Percentiles rank a stretch among this genome's conserved stretches.
phyloP scores from a whole-genome alignment of 352 stramenopile species.

The Pythium aquatile region DNA sequence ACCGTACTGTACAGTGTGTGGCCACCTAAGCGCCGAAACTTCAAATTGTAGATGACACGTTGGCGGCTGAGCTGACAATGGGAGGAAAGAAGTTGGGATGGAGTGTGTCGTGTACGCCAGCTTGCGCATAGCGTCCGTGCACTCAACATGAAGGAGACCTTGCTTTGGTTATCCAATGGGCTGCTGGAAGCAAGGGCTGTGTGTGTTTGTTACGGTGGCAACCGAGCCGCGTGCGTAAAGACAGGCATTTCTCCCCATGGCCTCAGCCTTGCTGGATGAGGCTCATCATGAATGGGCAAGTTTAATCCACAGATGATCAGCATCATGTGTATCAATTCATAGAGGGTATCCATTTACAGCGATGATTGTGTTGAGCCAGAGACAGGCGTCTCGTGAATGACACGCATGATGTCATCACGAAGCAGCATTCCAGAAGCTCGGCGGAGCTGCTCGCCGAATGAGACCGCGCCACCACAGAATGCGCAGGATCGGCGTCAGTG shows the following conservation, averaged over 20 bases:
- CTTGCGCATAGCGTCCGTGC: neutral
- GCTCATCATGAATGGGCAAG: neutral
- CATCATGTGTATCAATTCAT: neutral
- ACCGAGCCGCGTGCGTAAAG: neutral
- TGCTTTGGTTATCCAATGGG: slow-evolving; percentile 1
- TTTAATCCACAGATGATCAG: neutral
- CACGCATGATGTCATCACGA: slow-evolving; percentile 30
- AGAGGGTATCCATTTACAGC: neutral
- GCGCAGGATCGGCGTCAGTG: neutral
- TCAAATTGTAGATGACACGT: slow-evolving; percentile 4
- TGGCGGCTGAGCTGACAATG: slow-evolving; percentile 1
- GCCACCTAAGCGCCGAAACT: neutral
- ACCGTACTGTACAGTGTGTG: neutral
- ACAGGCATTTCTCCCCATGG: neutral
- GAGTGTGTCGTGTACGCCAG: neutral
- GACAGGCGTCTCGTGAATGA: slow-evolving; percentile 20
- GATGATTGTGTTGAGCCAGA: neutral
- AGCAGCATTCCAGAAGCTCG: slow-evolving; percentile 23
- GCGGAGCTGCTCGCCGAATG: slow-evolving; percentile 15
- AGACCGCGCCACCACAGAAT: slow-evolving; percentile 7
- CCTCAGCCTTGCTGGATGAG: neutral
- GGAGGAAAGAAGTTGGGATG: neutral
- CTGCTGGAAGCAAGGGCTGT: neutral
- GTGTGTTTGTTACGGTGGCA: slow-evolving; percentile 4
- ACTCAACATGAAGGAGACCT: neutral